Conservation (phyloP, 495 filamentous ascomycete species). For the Penicillium turbatum region DNA sequence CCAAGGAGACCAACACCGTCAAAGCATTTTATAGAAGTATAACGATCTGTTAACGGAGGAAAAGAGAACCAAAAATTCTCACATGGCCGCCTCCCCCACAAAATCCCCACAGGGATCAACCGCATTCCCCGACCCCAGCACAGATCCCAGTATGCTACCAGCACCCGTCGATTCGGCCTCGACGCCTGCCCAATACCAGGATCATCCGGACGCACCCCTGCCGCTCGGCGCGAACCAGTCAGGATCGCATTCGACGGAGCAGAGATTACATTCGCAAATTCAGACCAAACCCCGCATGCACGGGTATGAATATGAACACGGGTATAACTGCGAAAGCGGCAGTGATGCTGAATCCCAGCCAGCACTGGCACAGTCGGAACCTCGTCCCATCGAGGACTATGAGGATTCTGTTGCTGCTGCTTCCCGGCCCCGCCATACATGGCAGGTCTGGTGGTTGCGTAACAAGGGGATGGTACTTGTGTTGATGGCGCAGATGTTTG, state of each 20-base stretch:
- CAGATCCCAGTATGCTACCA: neutral
- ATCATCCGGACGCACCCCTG: constrained; percentile 27
- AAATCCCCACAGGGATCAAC: constrained; percentile 2
- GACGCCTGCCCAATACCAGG: neutral
- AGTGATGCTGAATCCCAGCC: constrained; percentile 8
- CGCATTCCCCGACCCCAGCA: constrained; percentile 4
- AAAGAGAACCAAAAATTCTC: neutral
- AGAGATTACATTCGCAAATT: neutral
- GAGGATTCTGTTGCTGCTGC: constrained; percentile 1
- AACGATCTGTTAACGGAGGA: neutral
- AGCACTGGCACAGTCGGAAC: constrained; percentile 19
- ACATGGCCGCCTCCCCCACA: constrained; percentile 2
- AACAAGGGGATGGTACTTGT: constrained; percentile 77
- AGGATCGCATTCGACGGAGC: neutral
- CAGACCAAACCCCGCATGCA: neutral
- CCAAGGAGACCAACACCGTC: neutral
- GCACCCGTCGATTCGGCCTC: neutral
- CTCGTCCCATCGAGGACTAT: constrained; percentile 17
- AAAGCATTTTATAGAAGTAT: neutral
- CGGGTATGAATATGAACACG: neutral
- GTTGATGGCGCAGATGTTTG: constrained; percentile 75
- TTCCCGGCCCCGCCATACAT: constrained; percentile 22
- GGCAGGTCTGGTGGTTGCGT: constrained; percentile 42
- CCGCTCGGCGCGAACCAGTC: constrained; percentile 1
- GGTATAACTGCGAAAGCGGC: neutral